Evolutionary conservation across 441 rosid genomes (phyloP).

Genomic region (Syzygium malaccense): DNA sequence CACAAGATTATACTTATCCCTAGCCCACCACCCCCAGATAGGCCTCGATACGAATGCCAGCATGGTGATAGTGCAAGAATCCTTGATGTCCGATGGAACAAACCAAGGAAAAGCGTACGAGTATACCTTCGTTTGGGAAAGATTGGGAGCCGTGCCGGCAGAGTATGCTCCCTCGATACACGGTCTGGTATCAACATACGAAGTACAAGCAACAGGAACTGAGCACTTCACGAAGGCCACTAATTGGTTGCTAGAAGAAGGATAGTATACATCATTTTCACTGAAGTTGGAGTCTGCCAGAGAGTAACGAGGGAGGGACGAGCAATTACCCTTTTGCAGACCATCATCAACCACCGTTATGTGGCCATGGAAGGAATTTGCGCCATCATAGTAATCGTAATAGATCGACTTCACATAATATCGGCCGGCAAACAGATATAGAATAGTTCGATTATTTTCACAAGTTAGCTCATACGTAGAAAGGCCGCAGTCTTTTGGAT

Average conservation of each 20-base stretch:
- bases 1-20: background rate
- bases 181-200: background rate
- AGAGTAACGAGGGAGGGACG: background rate
- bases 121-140: background rate
- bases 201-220: background rate
- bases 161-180: background rate
- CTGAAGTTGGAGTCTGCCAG: background rate
- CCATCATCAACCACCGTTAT: background rate
- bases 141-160: background rate
- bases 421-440: background rate
- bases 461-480: background rate
- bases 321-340: background rate
- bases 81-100: background rate
- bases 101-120: background rate
- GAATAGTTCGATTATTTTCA: background rate
- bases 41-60: background rate
- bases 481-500: background rate
- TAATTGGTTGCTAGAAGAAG: accelerated
- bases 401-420: background rate
- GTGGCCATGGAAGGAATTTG: accelerated
- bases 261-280: too few species aligned
- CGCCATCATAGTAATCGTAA: accelerated
- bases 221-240: background rate
- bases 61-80: background rate
- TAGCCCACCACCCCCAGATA: background rate